Conservation (phyloP, 768 basidiomycete species). For the Termitomyces titanicus region DNA sequence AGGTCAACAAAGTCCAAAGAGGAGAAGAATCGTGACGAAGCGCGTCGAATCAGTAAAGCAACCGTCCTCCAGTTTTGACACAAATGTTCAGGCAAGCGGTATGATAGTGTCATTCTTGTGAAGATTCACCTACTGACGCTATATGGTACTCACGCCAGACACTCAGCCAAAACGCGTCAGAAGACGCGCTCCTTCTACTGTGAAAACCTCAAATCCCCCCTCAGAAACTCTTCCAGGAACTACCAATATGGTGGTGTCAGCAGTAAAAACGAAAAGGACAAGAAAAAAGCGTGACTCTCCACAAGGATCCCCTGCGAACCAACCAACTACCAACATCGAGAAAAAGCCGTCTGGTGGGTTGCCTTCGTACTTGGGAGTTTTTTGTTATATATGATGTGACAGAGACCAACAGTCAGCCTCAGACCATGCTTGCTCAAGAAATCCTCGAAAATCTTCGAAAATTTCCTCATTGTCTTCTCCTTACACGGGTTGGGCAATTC, state of each 20-base stretch:
- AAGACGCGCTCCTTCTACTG: not conserved
- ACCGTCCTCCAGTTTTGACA: not conserved
- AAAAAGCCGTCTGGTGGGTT: constrained; percentile 1
- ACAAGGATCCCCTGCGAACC: not conserved
- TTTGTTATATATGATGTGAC: not conserved
- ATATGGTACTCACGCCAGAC: not conserved
- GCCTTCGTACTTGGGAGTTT: not conserved
- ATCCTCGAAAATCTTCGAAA: constrained; percentile 66
- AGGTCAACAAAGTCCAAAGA: constrained; percentile 1
- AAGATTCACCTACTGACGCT: not conserved
- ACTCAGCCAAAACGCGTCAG: constrained; percentile 6
- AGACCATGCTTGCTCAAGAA: constrained; percentile 57
- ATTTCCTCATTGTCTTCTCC: constrained; percentile 85
- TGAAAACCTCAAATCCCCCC: not conserved
- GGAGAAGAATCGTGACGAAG: not conserved
- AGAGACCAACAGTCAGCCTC: constrained; percentile 21
- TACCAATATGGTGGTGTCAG: not conserved
- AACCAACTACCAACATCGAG: not conserved
- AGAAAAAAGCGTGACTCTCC: constrained; percentile 4
- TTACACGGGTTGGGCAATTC: constrained; percentile 93
- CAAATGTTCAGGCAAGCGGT: not conserved
- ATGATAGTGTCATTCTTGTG: not conserved
- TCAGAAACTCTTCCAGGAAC: not conserved
- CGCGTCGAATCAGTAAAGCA: not conserved
- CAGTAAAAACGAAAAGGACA: constrained; percentile 2